These are phyloP conservation scores for Didymella exigua DNA, from an alignment of 2,329 filamentous ascomycete species.

Conservation along the genomic window DNA sequence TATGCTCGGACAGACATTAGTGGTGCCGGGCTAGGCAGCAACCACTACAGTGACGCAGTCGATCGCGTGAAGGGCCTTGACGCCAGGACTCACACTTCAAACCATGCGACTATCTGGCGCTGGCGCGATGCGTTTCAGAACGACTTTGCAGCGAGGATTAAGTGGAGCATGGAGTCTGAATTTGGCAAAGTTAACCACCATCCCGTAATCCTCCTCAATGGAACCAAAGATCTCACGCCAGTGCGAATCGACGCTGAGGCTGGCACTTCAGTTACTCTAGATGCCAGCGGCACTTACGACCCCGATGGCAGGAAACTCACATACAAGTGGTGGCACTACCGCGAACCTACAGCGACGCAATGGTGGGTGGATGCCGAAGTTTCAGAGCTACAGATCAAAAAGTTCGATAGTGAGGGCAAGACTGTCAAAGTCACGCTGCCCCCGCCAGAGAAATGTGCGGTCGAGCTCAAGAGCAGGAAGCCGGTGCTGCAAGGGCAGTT, in stretches of 20 bases:
- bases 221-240: constrained; percentile 45
- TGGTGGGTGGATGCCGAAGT: constrained; percentile 52
- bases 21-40: constrained; percentile 40
- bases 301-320: constrained; percentile 52
- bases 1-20: constrained; percentile 48
- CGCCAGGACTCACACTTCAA: constrained; percentile 46
- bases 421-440: constrained; percentile 51
- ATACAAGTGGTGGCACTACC: constrained; percentile 60
- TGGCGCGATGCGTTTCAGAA: constrained; percentile 60
- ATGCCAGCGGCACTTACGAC: constrained; percentile 56
- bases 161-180: constrained; percentile 52
- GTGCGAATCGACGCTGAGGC: constrained; percentile 52
- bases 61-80: constrained; percentile 46
- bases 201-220: constrained; percentile 55
- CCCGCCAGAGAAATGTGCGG: constrained; percentile 50
- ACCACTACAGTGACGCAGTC: constrained; percentile 48
- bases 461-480: constrained; percentile 44
- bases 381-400: constrained; percentile 45
- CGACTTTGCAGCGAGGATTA: constrained; percentile 57
- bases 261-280: constrained; percentile 49
- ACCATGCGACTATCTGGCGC: constrained; percentile 60
- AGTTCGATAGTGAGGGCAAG: constrained; percentile 34
- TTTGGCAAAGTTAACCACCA: constrained; percentile 53
- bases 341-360: constrained; percentile 51
- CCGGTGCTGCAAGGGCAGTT: constrained; percentile 51